Evolutionary conservation across 805 yeast species (phyloP).

Genomic region (Wickerhamiella occidentalis): DNA sequence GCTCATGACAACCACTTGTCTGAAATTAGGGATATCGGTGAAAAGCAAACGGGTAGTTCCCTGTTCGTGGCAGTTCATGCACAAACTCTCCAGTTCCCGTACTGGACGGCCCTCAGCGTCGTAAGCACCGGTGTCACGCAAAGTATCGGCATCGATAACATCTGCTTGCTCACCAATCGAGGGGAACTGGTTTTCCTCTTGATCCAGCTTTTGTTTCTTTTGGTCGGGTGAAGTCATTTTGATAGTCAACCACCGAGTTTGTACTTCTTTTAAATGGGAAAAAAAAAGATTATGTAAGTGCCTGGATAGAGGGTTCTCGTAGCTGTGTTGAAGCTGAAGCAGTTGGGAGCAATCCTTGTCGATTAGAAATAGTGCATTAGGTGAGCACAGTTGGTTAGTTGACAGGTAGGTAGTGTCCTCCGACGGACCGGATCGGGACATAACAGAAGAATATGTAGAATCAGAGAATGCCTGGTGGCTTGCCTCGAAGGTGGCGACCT

Average conservation of each 20-base stretch:
- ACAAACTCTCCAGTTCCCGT: conserved; percentile 85
- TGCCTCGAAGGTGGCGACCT: no score
- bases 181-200: conserved; percentile 6
- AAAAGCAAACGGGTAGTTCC: conserved; percentile 76
- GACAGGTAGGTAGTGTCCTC: no score
- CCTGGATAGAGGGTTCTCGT: not conserved
- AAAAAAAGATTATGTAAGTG: conserved; percentile 1
- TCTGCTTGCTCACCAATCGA: conserved; percentile 21
- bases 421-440: no score
- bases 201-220: conserved; percentile 8
- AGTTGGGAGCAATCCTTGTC: no score
- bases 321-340: not conserved
- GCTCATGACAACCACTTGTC: conserved; percentile 87
- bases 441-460: no score
- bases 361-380: no score
- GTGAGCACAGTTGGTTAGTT: no score
- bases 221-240: conserved; percentile 2
- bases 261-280: not conserved
- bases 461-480: no score
- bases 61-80: conserved; percentile 86
- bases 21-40: conserved; percentile 82
- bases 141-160: conserved; percentile 38
- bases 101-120: conserved; percentile 89
- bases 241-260: no score
- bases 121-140: conserved; percentile 58